Conservation (phyloP, 2,329 filamentous ascomycete species). For the Fusarium sp. region DNA sequence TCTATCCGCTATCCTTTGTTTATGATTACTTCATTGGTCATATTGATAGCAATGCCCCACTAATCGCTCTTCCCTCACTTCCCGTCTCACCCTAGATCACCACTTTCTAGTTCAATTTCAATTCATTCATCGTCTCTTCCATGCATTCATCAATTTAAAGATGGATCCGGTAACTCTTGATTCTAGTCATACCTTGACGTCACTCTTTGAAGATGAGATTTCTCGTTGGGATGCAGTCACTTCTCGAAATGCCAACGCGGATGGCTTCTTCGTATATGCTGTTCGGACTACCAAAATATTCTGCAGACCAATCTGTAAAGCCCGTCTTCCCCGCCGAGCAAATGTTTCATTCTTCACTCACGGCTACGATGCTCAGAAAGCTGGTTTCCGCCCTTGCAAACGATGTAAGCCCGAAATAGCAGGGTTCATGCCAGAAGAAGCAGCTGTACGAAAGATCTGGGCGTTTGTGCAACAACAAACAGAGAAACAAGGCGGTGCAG, state of each 20-base stretch:
- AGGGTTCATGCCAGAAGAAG: conserved; percentile 58
- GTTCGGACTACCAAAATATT: conserved; percentile 64
- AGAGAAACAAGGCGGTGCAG: conserved; percentile 23
- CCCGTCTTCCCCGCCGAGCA: conserved; percentile 69
- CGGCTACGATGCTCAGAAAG: conserved; percentile 57
- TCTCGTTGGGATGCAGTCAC: conserved; percentile 54
- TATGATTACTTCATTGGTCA: conserved; percentile 46
- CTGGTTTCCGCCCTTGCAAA: conserved; percentile 69
- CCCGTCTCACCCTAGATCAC: background rate
- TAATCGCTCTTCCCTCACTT: background rate
- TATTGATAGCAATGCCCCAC: conserved; percentile 49
- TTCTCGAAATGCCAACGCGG: conserved; percentile 52
- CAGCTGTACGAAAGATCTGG: conserved; percentile 57
- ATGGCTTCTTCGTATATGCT: conserved; percentile 58
- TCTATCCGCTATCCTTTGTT: too few species aligned
- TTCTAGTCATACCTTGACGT: background rate
- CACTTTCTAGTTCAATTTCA: background rate
- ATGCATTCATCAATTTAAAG: background rate
- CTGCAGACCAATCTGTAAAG: conserved; percentile 71
- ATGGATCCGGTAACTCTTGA: background rate
- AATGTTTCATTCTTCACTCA: conserved; percentile 69
- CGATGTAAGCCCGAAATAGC: conserved; percentile 62
- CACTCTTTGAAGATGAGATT: conserved; percentile 48
- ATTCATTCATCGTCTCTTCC: background rate
- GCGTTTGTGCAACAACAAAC: conserved; percentile 50